Conservation (phyloP, 768 basidiomycete species). For the Ramaria rubella region DNA sequence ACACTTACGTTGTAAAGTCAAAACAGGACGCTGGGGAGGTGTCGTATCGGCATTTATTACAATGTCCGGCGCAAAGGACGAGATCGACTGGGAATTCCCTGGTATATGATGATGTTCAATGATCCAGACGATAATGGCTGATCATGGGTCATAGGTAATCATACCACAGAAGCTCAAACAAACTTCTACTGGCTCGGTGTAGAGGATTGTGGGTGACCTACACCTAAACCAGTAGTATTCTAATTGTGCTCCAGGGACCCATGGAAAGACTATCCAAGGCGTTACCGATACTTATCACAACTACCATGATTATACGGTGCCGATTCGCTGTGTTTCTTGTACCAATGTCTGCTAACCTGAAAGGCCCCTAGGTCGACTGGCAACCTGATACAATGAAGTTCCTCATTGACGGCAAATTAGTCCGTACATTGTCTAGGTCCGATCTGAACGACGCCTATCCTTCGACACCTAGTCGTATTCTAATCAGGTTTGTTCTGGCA, state of each 20-base stretch:
- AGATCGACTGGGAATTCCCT: constrained; percentile 86
- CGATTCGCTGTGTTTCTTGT: background rate
- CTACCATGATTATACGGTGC: constrained; percentile 75
- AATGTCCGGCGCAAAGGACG: constrained; percentile 76
- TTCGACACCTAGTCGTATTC: constrained; percentile 71
- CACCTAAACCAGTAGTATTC: background rate
- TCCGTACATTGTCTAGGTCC: constrained; percentile 59
- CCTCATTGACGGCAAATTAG: constrained; percentile 61
- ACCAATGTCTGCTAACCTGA: background rate
- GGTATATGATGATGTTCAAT: no score
- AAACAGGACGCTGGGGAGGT: constrained; percentile 73
- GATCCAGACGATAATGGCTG: no score
- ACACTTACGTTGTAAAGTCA: constrained; percentile 40
- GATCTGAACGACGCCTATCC: constrained; percentile 64
- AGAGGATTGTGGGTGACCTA: constrained; percentile 5
- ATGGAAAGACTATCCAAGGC: constrained; percentile 43
- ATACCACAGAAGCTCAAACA: constrained; percentile 63
- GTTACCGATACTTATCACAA: constrained; percentile 58
- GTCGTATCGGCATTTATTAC: constrained; percentile 82
- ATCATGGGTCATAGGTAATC: no score
- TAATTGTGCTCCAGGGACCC: constrained; percentile 24
- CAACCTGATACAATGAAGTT: constrained; percentile 59
- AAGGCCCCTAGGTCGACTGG: constrained; percentile 72
- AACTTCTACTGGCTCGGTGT: constrained; percentile 58
- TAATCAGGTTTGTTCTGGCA: constrained; percentile 62